Base-by-base conservation (phyloP, 129 eudicot genomes). In the Arctium minus region DNA sequence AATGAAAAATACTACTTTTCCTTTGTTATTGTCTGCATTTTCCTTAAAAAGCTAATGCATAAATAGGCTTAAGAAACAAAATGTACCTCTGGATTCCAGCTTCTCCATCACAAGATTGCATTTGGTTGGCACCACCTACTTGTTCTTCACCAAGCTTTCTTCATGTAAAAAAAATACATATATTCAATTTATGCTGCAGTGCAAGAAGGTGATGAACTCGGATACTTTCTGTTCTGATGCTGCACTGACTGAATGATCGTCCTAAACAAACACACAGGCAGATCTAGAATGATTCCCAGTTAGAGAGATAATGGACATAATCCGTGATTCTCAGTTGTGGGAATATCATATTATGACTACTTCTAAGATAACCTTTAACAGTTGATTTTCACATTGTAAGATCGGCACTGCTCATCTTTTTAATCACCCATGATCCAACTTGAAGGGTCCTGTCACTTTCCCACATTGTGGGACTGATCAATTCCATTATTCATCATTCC, bases 401-500 rank as follows among this genome's bases (percentile, higher is more conserved):
- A 31, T 36, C 37, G 7, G 8, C 35, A 67, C 15, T 73, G 36
- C 27, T 35, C 12, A 48, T 72, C 38, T 38, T 71, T 50, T 50
- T 22, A 22, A 22, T 22, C 27, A 22, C 27, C 27, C 56, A 56
- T 72, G 17, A 80, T 30, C 62, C 32, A 72, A 72, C 72, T 80
- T 80, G 39, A 80, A 71, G 36, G 50, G 70, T 70, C 56, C 77
- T 80, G 46, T 48, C 77, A 71, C 76, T 40, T 79, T 39, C 82
- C 39, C 53, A 64, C 30, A 27, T 42, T 42, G 46, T 44, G 56
- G 35, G 53, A 35, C 30, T 10, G 53, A 80, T n/a, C 46, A 77
- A 17, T 36, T 71, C 56, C 31, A 36, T 37, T 73, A 68, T 30
- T 29, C 75, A 79, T 68, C 5, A 6, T 67, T 40, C 82, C 65